Evolutionary conservation across 495 filamentous ascomycete species (phyloP).

Genomic region (Eremomyces bilateralis): DNA sequence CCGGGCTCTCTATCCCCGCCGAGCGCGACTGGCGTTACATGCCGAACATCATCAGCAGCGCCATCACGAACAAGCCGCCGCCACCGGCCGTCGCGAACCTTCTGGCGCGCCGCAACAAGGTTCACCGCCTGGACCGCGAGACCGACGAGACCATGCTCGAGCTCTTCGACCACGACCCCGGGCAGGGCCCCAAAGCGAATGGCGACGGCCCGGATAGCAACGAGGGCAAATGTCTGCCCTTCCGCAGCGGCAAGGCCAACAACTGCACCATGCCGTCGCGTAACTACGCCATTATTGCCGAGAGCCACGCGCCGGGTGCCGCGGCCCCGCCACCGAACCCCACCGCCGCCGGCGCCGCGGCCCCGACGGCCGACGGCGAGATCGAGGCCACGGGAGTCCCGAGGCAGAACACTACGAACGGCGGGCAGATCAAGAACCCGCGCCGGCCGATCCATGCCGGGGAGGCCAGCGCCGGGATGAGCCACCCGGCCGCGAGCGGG

Average conservation of each 20-base stretch:
- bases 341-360: background rate
- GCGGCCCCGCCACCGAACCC: conserved; percentile 1
- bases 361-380: background rate
- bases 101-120: conserved; percentile 66
- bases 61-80: conserved; percentile 88
- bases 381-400: background rate
- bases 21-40: conserved; percentile 50
- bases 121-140: conserved; percentile 67
- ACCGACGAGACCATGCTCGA: conserved; percentile 80
- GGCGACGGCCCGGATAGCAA: conserved; percentile 3
- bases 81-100: conserved; percentile 77
- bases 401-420: no score
- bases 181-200: conserved; percentile 17
- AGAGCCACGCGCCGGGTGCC: conserved; percentile 18
- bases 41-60: conserved; percentile 50
- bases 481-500: conserved; percentile 18
- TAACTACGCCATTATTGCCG: conserved; percentile 71
- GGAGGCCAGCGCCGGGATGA: conserved; percentile 16
- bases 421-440: conserved; percentile 10
- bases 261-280: conserved; percentile 75
- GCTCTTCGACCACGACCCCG: conserved; percentile 69
- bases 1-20: conserved; percentile 34
- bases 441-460: conserved; percentile 18
- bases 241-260: conserved; percentile 48
- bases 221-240: conserved; percentile 5